Base-by-base conservation (phyloP, 495 filamentous ascomycete genomes). In the Xylaria grammica region DNA sequence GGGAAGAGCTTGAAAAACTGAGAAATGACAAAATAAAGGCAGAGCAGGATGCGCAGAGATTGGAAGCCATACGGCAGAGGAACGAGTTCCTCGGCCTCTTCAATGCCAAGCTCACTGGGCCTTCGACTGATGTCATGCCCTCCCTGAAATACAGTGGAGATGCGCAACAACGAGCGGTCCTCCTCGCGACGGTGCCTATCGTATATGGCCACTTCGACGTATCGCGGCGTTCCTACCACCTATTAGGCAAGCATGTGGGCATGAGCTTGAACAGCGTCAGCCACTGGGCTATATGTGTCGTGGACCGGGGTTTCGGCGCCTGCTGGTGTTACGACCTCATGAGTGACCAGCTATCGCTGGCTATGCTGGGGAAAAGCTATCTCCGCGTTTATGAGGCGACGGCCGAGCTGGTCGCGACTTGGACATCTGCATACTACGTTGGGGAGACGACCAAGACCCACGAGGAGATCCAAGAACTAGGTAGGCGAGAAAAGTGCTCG, bases 321-420 rank as follows among this genome's bases (percentile, higher is more conserved):
- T 71, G 62, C 20, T 71, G 67, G 44, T 66, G 66, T 38, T 71
- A 71, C 63, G 69, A 71, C 55, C 46, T 71, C 5, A 71, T 68
- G 69, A 71, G 69, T 34, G 69, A 71, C 29, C 69, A 71, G 45
- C 40, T 71, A 38, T 66, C 63, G 9, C 69, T 71, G 32, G 66
- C 60, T 17, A 57, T 60, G n/a, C 19, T 71, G 8, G 69, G 69
- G 19, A 71, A 64, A 36, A 71, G 63, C 15, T 61, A 53, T 19
- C 66, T 71, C 34, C 66, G 69, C 17, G 63, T 68, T 11, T 46
- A 66, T 40, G 69, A 71, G 38, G 54, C 68, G 11, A 64, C 60
- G 26, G 24, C 63, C 9, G 56, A 52, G n/a, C 64, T 62, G 45
- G 48, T 71, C 50, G 63, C 50, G 9, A 68, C 66, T 7, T 71